Conservation (phyloP, 208 protist genomes). For the Acanthamoeba healyi region DNA sequence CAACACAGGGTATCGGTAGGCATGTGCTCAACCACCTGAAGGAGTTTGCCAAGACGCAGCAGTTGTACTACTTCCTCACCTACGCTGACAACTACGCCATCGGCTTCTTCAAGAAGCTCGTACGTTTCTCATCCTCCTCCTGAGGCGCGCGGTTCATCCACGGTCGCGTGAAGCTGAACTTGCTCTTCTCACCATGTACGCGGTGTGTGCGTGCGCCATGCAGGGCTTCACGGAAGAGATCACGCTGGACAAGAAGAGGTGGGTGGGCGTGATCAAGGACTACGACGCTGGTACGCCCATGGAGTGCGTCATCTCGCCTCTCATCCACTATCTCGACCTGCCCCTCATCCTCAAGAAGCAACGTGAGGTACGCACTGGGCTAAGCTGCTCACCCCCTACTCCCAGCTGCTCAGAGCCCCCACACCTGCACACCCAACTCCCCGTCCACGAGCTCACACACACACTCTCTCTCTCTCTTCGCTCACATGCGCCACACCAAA, state of each 20-base stretch:
- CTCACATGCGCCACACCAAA: too few species aligned
- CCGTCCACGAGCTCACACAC: neutral
- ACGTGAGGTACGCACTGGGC: conserved; percentile 38
- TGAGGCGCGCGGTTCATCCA: neutral
- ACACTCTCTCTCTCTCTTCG: neutral
- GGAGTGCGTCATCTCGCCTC: conserved; percentile 89
- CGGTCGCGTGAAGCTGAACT: too few species aligned
- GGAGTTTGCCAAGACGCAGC: conserved; percentile 82
- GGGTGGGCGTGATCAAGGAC: conserved; percentile 94
- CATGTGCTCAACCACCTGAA: conserved; percentile 92
- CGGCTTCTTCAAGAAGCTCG: conserved; percentile 93
- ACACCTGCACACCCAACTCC: neutral
- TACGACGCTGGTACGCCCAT: conserved; percentile 92
- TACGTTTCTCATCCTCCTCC: neutral
- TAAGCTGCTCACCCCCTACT: neutral
- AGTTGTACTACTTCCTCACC: conserved; percentile 92
- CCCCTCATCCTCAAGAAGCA: conserved; percentile 84
- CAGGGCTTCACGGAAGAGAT: conserved; percentile 88
- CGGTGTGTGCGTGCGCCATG: too few species aligned
- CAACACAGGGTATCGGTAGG: conserved; percentile 80
- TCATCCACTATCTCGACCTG: conserved; percentile 89
- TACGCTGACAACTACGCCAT: conserved; percentile 95
- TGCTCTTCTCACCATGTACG: too few species aligned
- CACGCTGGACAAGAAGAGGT: conserved; percentile 85
- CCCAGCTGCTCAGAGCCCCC: neutral